A percentile compares a stretch with the other conserved stretches of the same genome.
Evolutionary conservation across 2,329 filamentous ascomycete species (phyloP).

Genomic region (Neophaeococcomyces aloes): DNA sequence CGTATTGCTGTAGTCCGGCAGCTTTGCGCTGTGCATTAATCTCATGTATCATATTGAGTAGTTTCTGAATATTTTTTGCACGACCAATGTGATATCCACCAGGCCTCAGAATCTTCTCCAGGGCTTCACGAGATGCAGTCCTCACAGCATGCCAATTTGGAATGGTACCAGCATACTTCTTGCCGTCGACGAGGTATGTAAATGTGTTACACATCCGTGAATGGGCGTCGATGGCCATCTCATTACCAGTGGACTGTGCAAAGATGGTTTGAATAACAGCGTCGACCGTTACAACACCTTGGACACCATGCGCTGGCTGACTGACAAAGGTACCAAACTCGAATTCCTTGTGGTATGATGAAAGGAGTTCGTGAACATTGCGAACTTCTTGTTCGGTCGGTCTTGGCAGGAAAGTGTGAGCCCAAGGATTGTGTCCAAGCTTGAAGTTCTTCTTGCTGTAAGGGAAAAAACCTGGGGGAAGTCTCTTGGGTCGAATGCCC

Average conservation of each 20-base stretch:
- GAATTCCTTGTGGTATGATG: not conserved
- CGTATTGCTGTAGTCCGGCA: not conserved
- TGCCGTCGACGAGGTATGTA: slow-evolving; percentile 16
- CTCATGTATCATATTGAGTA: slow-evolving; percentile 4
- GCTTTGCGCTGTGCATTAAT: not conserved
- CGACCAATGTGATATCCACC: slow-evolving; percentile 10
- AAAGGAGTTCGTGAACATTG: not conserved
- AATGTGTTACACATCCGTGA: slow-evolving; percentile 14
- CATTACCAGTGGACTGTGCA: slow-evolving; percentile 18
- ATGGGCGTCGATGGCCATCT: slow-evolving; percentile 15
- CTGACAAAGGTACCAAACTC: not conserved
- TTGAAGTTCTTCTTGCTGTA: slow-evolving; percentile 2
- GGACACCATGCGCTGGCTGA: slow-evolving; percentile 15
- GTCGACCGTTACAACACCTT: slow-evolving; percentile 13
- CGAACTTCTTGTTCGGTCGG: not conserved
- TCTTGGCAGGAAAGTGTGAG: not conserved
- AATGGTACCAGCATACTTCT: slow-evolving; percentile 13
- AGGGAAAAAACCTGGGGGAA: not conserved
- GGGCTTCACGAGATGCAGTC: slow-evolving; percentile 8
- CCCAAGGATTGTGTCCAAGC: slow-evolving; percentile 11
- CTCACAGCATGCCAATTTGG: slow-evolving; percentile 21
- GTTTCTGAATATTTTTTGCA: slow-evolving; percentile 1
- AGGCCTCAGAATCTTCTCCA: slow-evolving; percentile 10
- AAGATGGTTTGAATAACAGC: slow-evolving; percentile 18
- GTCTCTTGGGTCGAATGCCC: not conserved